Base-by-base conservation (phyloP, 495 filamentous ascomycete genomes). In the Hypoxylon lienhwacheense region DNA sequence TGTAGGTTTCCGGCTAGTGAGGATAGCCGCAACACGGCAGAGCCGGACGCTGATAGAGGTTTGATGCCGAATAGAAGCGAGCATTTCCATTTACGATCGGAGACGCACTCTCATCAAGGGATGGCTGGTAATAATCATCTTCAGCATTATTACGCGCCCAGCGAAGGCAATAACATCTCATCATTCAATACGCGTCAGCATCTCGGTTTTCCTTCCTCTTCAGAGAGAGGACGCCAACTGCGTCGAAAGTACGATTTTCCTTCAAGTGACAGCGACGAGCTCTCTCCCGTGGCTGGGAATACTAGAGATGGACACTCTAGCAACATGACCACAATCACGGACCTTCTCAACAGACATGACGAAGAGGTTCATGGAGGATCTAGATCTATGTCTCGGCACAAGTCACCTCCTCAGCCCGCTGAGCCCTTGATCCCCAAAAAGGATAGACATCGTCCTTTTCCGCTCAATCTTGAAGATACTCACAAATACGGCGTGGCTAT, bases 271-370 rank as follows among this genome's bases (percentile, higher is more conserved):
- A 31, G 14, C 4, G 50, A 62, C 7, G 45, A 62, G 2, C 42
- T 54, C 1, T 51, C 47, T 20, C 52, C 60, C 5, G 48, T 55
- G 0, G 16, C 17, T 14, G 56, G 61, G 26, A 50, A 10, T 16
- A 32, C 40, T n/a, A 33, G 37, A 19, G 32, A 33, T 12, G 20
- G 41, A 17, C 14, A 47, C 21, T 21, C 10, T 11, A 58, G 56
- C 35, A 41, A 37, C 7, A 5, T 55, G 7, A 67, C 54, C 0
- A 67, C 57, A 5, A 41, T 67, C 50, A 49, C 59, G 5, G 62
- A 67, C 17, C 42, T 67, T 5, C 49, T 57, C 17, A 21, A 35
- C 4, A 19, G 14, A n/a, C 21, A 32, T 33, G 16, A 28, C 12
- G 10, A 15, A 6, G 26, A 32, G 19, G 8, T 42, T 34, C 24